Percentiles rank a stretch among this genome's conserved stretches.
Conservation (phyloP, 2,329 filamentous ascomycete genomes). For the Simplicillium sp. region DNA sequence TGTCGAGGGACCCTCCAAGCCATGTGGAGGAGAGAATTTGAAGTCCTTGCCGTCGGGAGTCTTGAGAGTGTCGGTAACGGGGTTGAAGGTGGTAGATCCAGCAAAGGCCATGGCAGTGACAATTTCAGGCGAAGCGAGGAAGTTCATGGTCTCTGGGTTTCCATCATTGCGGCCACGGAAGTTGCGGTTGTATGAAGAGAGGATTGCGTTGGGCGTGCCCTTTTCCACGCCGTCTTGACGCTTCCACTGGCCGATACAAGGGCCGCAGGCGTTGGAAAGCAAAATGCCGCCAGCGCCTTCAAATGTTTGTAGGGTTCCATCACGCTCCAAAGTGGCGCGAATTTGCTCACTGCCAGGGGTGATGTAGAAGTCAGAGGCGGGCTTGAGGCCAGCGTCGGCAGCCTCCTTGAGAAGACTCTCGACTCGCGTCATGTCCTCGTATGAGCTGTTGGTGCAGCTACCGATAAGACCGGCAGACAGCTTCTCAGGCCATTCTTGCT, state of each 20-base stretch:
- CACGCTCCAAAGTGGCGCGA: constrained; percentile 82
- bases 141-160: constrained; percentile 96
- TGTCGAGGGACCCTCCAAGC: constrained; percentile 50
- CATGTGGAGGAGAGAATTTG: constrained; percentile 72
- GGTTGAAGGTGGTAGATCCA: constrained; percentile 91
- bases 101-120: constrained; percentile 95
- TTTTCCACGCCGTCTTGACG: constrained; percentile 78
- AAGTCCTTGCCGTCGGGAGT: constrained; percentile 76
- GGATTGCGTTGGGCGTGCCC: constrained; percentile 84
- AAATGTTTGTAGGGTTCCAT: constrained; percentile 79
- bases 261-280: constrained; percentile 89
- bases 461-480: constrained; percentile 92
- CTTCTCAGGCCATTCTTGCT: constrained; percentile 82
- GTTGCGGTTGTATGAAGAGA: constrained; percentile 97
- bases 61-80: constrained; percentile 74
- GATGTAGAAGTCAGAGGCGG: constrained; percentile 87
- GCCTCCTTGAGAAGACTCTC: constrained; percentile 92
- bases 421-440: constrained; percentile 95
- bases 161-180: constrained; percentile 96
- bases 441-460: constrained; percentile 97
- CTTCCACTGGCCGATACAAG: constrained; percentile 93
- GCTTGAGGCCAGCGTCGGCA: constrained; percentile 77
- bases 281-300: constrained; percentile 78
- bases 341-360: constrained; percentile 97
- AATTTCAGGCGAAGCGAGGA: constrained; percentile 90